Base-by-base conservation (phyloP, 371 early-diverging fungal genomes). In the Mitosporidium daphniae region DNA sequence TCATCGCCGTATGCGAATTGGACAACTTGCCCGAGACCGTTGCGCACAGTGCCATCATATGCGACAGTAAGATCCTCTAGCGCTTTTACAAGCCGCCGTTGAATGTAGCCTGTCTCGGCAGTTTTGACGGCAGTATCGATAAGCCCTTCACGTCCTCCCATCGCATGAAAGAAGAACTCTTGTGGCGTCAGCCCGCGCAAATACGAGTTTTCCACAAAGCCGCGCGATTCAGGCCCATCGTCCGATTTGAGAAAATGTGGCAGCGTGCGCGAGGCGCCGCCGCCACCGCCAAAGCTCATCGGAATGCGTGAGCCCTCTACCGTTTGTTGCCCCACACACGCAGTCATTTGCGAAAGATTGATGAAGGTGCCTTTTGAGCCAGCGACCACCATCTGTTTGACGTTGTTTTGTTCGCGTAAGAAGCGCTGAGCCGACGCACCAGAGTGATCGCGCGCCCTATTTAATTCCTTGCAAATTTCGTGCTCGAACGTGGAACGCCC, bases 161-260 rank as follows among this genome's bases (percentile, higher is more conserved):
- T 94, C 14, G 95, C 91, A 52, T 97, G 98, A 64, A 94, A 97
- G 48, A 77, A 97, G 51, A 89, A 94, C 49, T 97, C 98, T 22
- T 71, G 69, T 4, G 95, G 91, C 1, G 74, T 75, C 35, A 97
- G 38, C n/a, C 98, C 98, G 27, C 71, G 54, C 30, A 97, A 44
- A 44, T 91, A 97, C 15, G 78, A 78, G 48, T 89, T 94, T 44
- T 80, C 77, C 5, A 93, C 93, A 47, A 97, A 97, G 12, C 99
- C 99, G 27, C 77, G 58, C 42, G 66, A 59, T 45, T 74, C 80
- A 3, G 95, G 84, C 21, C 73, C 67, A 42, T 77, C n/a, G n/a
- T n/a, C n/a, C n/a, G n/a, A n/a, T 25, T 40, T 42, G 17, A 23
- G 21, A 33, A 48, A 48, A 29, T 48, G 48, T 15, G 48, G 48